Percentiles rank a stretch among this genome's conserved stretches.
These are phyloP conservation scores for Fusarium marasasianum DNA, from an alignment of 2,329 filamentous ascomycete species.

Conservation along the genomic window DNA sequence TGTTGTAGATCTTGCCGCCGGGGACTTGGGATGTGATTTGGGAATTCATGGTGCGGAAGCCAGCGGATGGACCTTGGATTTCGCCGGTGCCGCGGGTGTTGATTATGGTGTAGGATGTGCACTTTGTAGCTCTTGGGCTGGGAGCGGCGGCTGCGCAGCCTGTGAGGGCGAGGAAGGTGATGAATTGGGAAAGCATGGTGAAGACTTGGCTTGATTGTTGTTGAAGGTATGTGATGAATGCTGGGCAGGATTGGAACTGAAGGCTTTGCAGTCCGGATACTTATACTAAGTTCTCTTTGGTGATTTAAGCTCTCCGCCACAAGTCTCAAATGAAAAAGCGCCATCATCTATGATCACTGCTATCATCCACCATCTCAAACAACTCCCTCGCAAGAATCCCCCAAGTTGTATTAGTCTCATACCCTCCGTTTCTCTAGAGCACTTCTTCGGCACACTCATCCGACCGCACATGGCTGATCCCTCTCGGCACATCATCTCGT, in stretches of 20 bases:
- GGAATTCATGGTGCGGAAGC: constrained; percentile 20
- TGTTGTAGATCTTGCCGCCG: constrained; percentile 17
- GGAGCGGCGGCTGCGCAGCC: not conserved
- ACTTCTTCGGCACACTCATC: not conserved
- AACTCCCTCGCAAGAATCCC: not conserved
- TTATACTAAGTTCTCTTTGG: not conserved
- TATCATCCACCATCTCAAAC: not conserved
- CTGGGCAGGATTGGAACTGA: no score
- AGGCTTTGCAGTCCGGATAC: not conserved
- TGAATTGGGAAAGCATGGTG: not conserved
- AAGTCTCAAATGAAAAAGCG: not conserved
- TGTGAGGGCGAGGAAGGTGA: not conserved
- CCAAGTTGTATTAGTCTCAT: not conserved
- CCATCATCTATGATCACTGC: not conserved
- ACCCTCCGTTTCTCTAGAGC: not conserved
- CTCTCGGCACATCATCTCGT: not conserved
- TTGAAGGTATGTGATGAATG: no score
- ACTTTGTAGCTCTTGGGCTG: not conserved
- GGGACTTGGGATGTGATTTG: not conserved
- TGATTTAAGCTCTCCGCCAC: not conserved
- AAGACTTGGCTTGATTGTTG: not conserved
- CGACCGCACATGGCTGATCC: not conserved
- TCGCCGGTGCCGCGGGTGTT: constrained; percentile 17
- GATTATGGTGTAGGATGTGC: constrained; percentile 19
- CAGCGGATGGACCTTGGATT: not conserved